Evolutionary conservation across 306 rosid species (phyloP).

Genomic region (Acacia confusa): DNA sequence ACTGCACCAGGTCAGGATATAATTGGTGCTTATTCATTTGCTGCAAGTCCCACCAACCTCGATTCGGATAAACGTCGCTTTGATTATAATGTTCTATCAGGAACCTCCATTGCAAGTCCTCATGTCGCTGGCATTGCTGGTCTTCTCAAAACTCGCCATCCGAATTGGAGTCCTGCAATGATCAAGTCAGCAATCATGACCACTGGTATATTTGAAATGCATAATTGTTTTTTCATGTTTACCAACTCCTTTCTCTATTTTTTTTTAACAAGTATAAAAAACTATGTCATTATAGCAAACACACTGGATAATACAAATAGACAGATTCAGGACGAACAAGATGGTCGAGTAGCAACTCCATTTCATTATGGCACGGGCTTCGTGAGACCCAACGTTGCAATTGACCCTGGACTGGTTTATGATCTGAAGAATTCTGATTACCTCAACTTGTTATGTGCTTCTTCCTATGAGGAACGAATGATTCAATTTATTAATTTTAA

Average conservation of each 20-base stretch:
- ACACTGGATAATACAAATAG: not conserved
- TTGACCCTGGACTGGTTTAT: conserved; percentile 11
- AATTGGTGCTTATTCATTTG: not conserved
- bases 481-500: not conserved
- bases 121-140: not conserved
- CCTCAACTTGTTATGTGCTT: not conserved
- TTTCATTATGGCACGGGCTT: not conserved
- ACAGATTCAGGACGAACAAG: not conserved
- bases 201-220: not conserved
- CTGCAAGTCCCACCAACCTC: not conserved
- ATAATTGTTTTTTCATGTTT: not conserved
- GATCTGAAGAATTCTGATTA: not conserved
- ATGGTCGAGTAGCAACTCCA: not conserved
- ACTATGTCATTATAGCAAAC: not conserved
- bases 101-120: not conserved
- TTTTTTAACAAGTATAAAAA: not conserved
- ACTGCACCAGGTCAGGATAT: not conserved
- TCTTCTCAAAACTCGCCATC: not conserved
- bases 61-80: not conserved
- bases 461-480: not conserved
- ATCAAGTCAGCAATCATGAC: conserved; percentile 11
- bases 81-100: not conserved
- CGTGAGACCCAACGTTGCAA: not conserved
- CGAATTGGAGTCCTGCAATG: not conserved
- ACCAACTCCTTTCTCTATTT: not conserved